These are phyloP conservation scores for Endocalyx cinctus DNA, from an alignment of 2,329 filamentous ascomycete species.

Conservation along the genomic window DNA sequence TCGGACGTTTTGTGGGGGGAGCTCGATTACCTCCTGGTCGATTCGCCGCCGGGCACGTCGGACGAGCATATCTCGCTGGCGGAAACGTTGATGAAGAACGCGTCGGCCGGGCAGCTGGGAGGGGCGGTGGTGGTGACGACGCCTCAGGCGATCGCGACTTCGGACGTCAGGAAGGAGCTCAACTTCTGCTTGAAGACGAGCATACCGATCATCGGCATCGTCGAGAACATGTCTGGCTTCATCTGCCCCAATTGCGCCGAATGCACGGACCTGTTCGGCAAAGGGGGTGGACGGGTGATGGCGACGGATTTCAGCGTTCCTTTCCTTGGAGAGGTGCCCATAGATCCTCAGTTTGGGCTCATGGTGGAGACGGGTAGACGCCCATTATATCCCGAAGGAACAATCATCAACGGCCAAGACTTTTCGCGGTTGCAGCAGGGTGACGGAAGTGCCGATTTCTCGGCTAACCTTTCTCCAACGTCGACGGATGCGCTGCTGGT, in stretches of 20 bases:
- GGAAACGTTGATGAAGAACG: conserved; percentile 69
- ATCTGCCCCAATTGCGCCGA: conserved; percentile 78
- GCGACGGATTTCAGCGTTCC: conserved; percentile 77
- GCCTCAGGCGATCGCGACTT: conserved; percentile 87
- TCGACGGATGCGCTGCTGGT: conserved; percentile 43
- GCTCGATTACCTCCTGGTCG: conserved; percentile 88
- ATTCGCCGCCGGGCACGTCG: conserved; percentile 92
- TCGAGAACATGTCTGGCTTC: conserved; percentile 96
- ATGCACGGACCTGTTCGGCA: conserved; percentile 90
- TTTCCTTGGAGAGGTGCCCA: conserved; percentile 82
- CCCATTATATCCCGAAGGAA: conserved; percentile 67
- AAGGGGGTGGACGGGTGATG: conserved; percentile 86
- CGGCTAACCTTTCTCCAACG: too few relatives aligned
- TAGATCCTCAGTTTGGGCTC: conserved; percentile 87
- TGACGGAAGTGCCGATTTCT: too few relatives aligned
- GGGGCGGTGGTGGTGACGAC: conserved; percentile 95
- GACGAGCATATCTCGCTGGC: conserved; percentile 96
- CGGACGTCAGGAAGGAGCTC: conserved; percentile 90
- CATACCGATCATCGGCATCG: conserved; percentile 76
- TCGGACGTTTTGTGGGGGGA: conserved; percentile 84
- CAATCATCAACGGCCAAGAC: conserved; percentile 53
- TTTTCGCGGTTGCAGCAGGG: conserved; percentile 35
- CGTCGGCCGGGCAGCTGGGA: conserved; percentile 63
- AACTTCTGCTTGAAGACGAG: conserved; percentile 88
- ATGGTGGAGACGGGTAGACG: conserved; percentile 70